These are phyloP conservation scores for Wickerhamiella qilinensis DNA, from an alignment of 805 yeast species.

Conservation along the genomic window DNA sequence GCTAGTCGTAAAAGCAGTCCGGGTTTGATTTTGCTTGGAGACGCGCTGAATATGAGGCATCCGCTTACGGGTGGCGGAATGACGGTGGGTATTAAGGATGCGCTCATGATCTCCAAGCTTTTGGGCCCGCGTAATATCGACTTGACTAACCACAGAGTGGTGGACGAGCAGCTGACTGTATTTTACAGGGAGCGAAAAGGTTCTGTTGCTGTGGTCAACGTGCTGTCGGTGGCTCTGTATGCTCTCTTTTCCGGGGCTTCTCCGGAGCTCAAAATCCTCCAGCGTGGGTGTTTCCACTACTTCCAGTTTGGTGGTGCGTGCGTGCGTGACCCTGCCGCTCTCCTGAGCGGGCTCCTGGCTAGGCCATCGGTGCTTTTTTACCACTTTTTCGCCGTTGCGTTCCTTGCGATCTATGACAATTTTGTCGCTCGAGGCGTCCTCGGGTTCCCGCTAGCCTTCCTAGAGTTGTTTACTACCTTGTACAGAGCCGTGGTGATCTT, in stretches of 20 bases:
- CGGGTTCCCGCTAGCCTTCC: constrained; percentile 53
- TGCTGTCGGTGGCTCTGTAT: constrained; percentile 79
- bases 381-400: constrained; percentile 84
- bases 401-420: constrained; percentile 62
- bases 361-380: constrained; percentile 57
- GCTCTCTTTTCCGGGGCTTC: constrained; percentile 79
- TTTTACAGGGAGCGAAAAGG: constrained; percentile 69
- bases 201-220: constrained; percentile 72
- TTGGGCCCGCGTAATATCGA: constrained; percentile 39
- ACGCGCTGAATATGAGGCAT: constrained; percentile 92
- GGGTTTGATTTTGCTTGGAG: constrained; percentile 78
- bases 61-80: constrained; percentile 98
- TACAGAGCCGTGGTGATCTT: constrained; percentile 63
- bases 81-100: constrained; percentile 92
- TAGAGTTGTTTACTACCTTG: constrained; percentile 52
- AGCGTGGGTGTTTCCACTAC: constrained; percentile 77
- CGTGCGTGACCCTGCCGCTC: constrained; percentile 60
- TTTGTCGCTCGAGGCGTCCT: constrained; percentile 45
- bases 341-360: constrained; percentile 69
- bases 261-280: constrained; percentile 47
- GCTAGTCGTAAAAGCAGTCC: constrained; percentile 52
- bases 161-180: constrained; percentile 33
- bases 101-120: constrained; percentile 46
- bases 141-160: constrained; percentile 41
- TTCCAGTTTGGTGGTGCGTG: constrained; percentile 74